Conservation (phyloP, 2,329 filamentous ascomycete genomes). For the Fusarium hostae region DNA sequence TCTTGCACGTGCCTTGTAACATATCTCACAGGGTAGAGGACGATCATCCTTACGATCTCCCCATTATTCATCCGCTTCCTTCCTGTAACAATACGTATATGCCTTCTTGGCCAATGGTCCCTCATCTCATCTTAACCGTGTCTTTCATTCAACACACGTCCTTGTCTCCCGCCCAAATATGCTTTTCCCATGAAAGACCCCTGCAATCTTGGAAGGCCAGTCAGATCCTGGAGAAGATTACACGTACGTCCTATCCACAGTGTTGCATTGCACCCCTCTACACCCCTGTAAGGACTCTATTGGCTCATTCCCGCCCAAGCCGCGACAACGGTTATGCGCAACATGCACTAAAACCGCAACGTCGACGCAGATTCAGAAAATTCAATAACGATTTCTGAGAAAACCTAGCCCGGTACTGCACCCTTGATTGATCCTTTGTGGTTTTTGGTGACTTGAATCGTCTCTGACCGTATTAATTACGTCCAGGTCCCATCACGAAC, state of each 20-base stretch:
- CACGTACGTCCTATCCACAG: conserved; percentile 24
- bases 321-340: conserved; percentile 64
- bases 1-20: conserved; percentile 25
- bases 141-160: conserved; percentile 25
- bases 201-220: conserved; percentile 24
- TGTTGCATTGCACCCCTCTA: conserved; percentile 42
- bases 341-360: conserved; percentile 63
- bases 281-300: conserved; percentile 46
- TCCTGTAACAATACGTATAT: conserved; percentile 9
- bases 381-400: conserved; percentile 54
- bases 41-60: conserved; percentile 42
- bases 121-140: conserved; percentile 39
- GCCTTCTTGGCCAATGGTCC: conserved; percentile 16
- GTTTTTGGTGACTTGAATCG: conserved; percentile 21
- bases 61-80: conserved; percentile 32
- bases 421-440: conserved; percentile 27
- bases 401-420: conserved; percentile 46
- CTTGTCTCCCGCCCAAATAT: conserved; percentile 33
- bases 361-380: conserved; percentile 53
- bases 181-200: conserved; percentile 31
- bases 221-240: conserved; percentile 16
- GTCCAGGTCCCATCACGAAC: background rate
- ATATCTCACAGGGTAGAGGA: conserved; percentile 41
- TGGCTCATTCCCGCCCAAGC: conserved; percentile 52
- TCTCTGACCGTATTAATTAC: conserved; percentile 18